Conservation (phyloP, 2,329 filamentous ascomycete genomes). For the Botrytis deweyae region DNA sequence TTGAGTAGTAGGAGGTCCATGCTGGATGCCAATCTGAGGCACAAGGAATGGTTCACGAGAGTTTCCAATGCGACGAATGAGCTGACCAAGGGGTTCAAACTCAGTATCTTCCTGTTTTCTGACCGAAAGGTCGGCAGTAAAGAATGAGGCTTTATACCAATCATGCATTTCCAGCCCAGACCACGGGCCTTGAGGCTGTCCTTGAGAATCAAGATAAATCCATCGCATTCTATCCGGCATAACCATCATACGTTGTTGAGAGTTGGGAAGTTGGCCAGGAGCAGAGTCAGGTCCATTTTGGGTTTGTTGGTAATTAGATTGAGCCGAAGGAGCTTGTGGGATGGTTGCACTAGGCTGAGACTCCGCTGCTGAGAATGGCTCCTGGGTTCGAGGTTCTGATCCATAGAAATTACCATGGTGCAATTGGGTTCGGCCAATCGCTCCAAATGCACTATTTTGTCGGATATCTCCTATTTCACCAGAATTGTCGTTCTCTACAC, state of each 20-base stretch:
- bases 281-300: conserved; percentile 48
- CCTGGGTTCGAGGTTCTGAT: conserved; percentile 31
- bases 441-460: conserved; percentile 61
- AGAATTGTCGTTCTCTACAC: conserved; percentile 62
- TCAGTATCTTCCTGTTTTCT: conserved; percentile 93
- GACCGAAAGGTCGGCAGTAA: conserved; percentile 89
- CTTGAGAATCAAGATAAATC: conserved; percentile 96
- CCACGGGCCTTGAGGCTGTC: conserved; percentile 88
- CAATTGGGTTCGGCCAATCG: conserved; percentile 64
- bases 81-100: conserved; percentile 90
- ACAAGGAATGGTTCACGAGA: conserved; percentile 96
- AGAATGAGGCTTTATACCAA: conserved; percentile 99
- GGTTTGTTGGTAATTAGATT: conserved; percentile 37
- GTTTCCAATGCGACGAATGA: conserved; percentile 94
- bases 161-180: conserved; percentile 99
- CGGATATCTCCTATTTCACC: conserved; percentile 60
- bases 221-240: conserved; percentile 99
- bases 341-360: conserved; percentile 31
- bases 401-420: conserved; percentile 57
- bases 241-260: conserved; percentile 85
- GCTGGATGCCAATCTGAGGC: conserved; percentile 91
- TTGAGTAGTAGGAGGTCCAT: conserved; percentile 67
- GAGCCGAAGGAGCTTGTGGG: conserved; percentile 33
- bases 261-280: conserved; percentile 65
- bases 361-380: conserved; percentile 35